Evolutionary conservation across 2,329 filamentous ascomycete genomes (phyloP), one percentile per base, ranked within the genome.

Genomic region (Fusarium sp.): DNA sequence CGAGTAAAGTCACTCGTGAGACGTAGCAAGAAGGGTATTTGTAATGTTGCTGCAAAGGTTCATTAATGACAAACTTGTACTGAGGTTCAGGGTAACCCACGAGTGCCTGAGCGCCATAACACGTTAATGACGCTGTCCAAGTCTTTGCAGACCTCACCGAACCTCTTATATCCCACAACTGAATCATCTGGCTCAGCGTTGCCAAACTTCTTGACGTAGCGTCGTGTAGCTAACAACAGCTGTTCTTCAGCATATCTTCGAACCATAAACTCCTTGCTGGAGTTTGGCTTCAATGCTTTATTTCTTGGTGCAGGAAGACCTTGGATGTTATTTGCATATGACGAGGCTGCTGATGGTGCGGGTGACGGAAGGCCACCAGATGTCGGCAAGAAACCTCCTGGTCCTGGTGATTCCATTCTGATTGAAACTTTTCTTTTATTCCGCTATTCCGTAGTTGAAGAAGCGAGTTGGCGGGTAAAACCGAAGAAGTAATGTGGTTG

Each of bases 41-140:
- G 94, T 11, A 98, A 82, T 16, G 69, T 67, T 22, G 74, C 74
- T 76, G 27, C 16, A 18, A 22, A n/a, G 3, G 9, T 8, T 41
- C 14, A 3, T 75, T 32, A 75, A 48, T 12, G 16, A 5, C 2
- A 29, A 18, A 14, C 7, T 18, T n/a, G 27, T 12, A 4, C 12
- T 1, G 12, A 4, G 20, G 12, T 10, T 14, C 13, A 20, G 13
- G 0, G 16, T 42, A 6, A 79, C 92, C 78, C 84, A 94, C 94
- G 94, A 24, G 94, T 97, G 12, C 92, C 93, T 30, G 91, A 93
- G 24, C 93, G 87, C 95, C 95, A 98, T 7, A 97, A 81, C 10
- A 97, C 87, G 78, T 97, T 91, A 18, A 97, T 81, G 14, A 97
- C 78, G 8, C 85, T 85, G 59, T 94, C 92, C 1, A 97, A 79